Evolutionary conservation across 2,329 filamentous ascomycete species (phyloP).

Genomic region (Trichoderma asperellum): DNA sequence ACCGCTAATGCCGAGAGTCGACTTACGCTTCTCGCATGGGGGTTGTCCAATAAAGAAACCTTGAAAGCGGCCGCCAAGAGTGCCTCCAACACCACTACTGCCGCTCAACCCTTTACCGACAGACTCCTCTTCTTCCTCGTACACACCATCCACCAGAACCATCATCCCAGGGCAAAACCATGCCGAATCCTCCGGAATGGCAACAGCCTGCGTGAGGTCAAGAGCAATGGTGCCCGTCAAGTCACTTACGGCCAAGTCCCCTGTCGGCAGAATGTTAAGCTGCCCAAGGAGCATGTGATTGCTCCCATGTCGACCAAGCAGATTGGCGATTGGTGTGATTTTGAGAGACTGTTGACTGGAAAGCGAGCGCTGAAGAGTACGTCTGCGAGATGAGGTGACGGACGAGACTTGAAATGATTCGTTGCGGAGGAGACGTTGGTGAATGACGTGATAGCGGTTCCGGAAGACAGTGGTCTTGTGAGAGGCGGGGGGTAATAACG

Average conservation of each 20-base stretch:
- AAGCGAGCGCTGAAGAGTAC: conserved; percentile 61
- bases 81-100: conserved; percentile 81
- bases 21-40: conserved; percentile 81
- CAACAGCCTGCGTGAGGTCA: conserved; percentile 77
- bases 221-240: conserved; percentile 85
- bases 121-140: conserved; percentile 85
- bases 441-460: conserved; percentile 88
- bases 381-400: conserved; percentile 63
- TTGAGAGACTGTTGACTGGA: conserved; percentile 75
- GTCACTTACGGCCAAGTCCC: conserved; percentile 81
- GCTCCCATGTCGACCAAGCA: conserved; percentile 77
- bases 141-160: conserved; percentile 91
- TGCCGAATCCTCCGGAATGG: conserved; percentile 81
- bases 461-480: conserved; percentile 87
- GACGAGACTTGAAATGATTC: conserved; percentile 87
- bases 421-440: conserved; percentile 89
- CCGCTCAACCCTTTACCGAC: conserved; percentile 72
- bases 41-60: conserved; percentile 91
- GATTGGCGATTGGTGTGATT: conserved; percentile 80
- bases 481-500: conserved; percentile 73
- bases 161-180: conserved; percentile 98
- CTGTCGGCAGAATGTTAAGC: conserved; percentile 78
- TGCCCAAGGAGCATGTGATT: conserved; percentile 87
- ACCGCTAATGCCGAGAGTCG: conserved; percentile 73
- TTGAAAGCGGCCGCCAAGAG: conserved; percentile 88